Evolutionary conservation across 805 yeast species (phyloP), one percentile per base, ranked within the genome.

Genomic region (Wickerhamiella lipophila): DNA sequence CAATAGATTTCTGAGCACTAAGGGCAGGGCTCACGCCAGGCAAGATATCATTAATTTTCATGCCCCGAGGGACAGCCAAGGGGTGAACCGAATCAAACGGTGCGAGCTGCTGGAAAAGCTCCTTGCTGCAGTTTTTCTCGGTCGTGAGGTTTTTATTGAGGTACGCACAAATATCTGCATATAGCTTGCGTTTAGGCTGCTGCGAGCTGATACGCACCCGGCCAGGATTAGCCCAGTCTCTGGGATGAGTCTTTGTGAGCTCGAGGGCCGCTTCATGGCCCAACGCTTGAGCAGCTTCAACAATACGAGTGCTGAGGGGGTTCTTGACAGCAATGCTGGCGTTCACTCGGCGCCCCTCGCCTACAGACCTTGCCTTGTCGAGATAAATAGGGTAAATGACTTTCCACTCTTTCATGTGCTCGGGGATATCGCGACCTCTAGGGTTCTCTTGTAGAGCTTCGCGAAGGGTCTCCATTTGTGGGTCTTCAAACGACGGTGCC

Each of bases 161-260:
- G 58, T 76, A 83, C 51, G 72, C 71, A 4, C 82, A 76, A 42
- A 89, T 70, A 32, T 71, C 70, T 26, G 70, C 69, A 63, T 83
- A 68, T 42, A 89, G 64, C 43, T 76, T 78, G 57, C 94, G 76
- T 62, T 88, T 87, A 27, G 55, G 35, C 42, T 32, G 73, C 58
- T 78, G 81, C 36, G 85, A 55, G 41, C 78, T 68, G 19, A 87
- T 81, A 56, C 95, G 76, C 30, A 92, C 88, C 59, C 97, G 74
- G n/a, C 98, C 98, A 3, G 96, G 94, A 61, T 89, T 89, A 55
- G 97, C 94, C 74, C 81, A 92, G 66, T 89, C 97, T 64, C 88
- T 95, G 11, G 97, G 97, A 66, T 89, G 98, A 1, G 82, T 65
- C 67, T 87, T 92, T 52, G 82, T 85, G 52, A 89, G 75, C 72